phyloP scores from a whole-genome alignment of 2,329 filamentous ascomycete species.

The Botrytis medusae region DNA sequence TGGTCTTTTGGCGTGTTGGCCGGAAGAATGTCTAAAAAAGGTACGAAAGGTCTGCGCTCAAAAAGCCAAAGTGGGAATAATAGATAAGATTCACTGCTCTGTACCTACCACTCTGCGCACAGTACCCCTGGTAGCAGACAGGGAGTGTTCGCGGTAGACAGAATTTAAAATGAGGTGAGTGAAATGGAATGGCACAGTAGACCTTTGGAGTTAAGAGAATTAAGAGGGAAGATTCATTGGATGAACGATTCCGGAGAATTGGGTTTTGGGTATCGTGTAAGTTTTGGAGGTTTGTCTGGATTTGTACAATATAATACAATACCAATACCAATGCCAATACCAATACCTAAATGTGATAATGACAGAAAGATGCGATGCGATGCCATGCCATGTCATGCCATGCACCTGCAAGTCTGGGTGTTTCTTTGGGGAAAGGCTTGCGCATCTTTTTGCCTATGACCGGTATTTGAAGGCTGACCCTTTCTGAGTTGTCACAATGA shows the following conservation, averaged over 20 bases:
- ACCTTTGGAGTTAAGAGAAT: neutral
- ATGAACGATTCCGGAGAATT: neutral
- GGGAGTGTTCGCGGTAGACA: neutral
- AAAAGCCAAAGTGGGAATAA: neutral
- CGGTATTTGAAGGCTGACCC: neutral
- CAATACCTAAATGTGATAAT: neutral
- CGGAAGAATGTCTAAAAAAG: conserved; percentile 5
- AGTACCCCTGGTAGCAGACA: neutral
- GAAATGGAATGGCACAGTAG: neutral
- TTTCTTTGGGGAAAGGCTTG: neutral
- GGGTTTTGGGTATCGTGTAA: neutral
- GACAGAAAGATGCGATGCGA: neutral
- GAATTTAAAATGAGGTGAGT: conserved; percentile 6
- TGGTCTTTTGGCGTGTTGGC: neutral
- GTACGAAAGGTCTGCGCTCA: conserved; percentile 2
- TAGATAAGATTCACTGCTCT: conserved; percentile 9
- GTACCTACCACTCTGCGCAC: neutral
- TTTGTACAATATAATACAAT: neutral
- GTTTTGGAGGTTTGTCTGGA: neutral
- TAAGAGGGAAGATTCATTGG: neutral
- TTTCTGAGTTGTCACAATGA: conserved; percentile 5
- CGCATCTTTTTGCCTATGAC: neutral
- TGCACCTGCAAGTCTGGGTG: neutral
- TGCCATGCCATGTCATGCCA: neutral
- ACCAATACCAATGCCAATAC: neutral